Conservation (phyloP, 1,284 basidiomycete species). For the Caloboletus inedulis region DNA sequence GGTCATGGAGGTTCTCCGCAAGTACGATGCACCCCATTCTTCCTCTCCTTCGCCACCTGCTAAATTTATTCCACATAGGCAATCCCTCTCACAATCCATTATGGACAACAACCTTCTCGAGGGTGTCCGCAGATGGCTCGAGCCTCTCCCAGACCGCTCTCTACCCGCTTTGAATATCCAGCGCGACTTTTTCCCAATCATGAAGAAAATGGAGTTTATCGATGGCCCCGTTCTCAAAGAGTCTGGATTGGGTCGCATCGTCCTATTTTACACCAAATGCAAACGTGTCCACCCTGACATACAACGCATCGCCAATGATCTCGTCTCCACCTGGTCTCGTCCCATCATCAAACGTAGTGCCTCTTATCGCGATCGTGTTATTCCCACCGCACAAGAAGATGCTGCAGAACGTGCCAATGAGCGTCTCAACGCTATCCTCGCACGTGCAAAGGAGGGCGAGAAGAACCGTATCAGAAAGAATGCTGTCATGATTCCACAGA, state of each 20-base stretch:
- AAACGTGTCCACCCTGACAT: slow-evolving; percentile 85
- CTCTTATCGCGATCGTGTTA: slow-evolving; percentile 73
- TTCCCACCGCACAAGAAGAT: slow-evolving; percentile 50
- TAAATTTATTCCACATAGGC: slow-evolving; percentile 43
- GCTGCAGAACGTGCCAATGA: slow-evolving; percentile 42
- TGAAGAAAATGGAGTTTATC: slow-evolving; percentile 88
- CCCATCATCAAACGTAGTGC: slow-evolving; percentile 92
- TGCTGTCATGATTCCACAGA: slow-evolving; percentile 72
- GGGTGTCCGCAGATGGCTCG: slow-evolving; percentile 89
- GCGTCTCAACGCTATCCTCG: slow-evolving; percentile 66
- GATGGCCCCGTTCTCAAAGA: slow-evolving; percentile 91
- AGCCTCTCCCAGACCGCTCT: slow-evolving; percentile 89
- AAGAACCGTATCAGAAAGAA: slow-evolving; percentile 68
- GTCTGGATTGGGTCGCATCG: slow-evolving; percentile 85
- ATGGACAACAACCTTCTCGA: slow-evolving; percentile 94
- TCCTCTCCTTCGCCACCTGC: background rate
- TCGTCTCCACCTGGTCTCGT: slow-evolving; percentile 88
- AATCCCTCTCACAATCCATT: slow-evolving; percentile 87
- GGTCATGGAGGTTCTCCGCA: slow-evolving; percentile 92
- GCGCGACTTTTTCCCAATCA: slow-evolving; percentile 82
- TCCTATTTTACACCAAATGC: slow-evolving; percentile 95
- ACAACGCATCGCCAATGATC: slow-evolving; percentile 75
- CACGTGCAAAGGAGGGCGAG: slow-evolving; percentile 64
- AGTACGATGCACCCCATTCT: slow-evolving; percentile 52
- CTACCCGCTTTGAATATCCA: slow-evolving; percentile 97